These are phyloP conservation scores for Hippophae tibetana DNA, from an alignment of 306 rosid species.

Conservation along the genomic window DNA sequence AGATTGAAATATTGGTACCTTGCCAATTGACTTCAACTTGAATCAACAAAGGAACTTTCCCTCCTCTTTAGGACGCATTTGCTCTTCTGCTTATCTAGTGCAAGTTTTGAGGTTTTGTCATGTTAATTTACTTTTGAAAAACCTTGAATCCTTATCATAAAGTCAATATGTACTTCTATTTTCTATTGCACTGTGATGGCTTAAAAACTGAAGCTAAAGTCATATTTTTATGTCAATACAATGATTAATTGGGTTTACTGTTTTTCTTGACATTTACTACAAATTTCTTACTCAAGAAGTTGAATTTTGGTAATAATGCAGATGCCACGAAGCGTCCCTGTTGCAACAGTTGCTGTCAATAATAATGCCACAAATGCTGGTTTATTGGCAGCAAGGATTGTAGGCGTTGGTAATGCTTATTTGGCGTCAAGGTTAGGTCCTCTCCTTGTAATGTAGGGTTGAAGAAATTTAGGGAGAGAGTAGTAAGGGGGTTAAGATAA, in stretches of 20 bases:
- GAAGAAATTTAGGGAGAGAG: background rate
- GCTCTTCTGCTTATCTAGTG: too few species aligned
- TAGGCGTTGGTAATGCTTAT: conserved; percentile 32
- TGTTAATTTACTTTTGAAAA: background rate
- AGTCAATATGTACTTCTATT: too few species aligned
- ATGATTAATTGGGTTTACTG: too few species aligned
- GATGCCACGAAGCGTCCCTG: conserved; percentile 93
- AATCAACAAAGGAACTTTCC: background rate
- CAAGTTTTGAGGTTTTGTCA: background rate
- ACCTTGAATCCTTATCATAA: background rate
- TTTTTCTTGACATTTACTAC: background rate
- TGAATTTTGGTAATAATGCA: conserved; percentile 18
- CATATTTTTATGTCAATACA: too few species aligned
- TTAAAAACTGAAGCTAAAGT: too few species aligned
- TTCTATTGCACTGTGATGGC: too few species aligned
- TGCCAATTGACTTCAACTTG: background rate
- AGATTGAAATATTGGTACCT: background rate
- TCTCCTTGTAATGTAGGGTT: conserved; percentile 2
- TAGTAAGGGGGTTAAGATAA: too few species aligned
- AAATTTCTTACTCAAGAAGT: background rate
- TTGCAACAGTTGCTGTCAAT: conserved; percentile 72
- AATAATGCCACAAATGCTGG: conserved; percentile 84
- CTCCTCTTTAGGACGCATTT: background rate
- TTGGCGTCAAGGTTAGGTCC: conserved; percentile 46
- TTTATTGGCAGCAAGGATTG: conserved; percentile 50